Percentiles rank a stretch among this genome's conserved stretches.
phyloP scores from a whole-genome alignment of 441 rosid genomes.

The Hura crepitans region DNA sequence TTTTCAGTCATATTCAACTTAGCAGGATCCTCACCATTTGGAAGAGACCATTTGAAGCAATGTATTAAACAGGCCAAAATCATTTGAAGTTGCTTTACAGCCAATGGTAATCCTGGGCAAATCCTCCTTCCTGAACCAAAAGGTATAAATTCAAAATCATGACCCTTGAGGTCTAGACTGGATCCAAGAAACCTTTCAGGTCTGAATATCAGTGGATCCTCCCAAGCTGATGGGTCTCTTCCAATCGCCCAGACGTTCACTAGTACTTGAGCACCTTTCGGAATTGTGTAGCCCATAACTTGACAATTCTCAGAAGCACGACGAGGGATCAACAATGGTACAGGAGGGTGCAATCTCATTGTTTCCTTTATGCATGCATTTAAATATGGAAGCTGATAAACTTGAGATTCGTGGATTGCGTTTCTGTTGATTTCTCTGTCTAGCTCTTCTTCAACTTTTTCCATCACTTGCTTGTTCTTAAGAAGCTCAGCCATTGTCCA shows the following conservation, averaged over 20 bases:
- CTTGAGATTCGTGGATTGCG: slow-evolving; percentile 28
- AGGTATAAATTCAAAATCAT: slow-evolving; percentile 12
- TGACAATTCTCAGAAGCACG: slow-evolving; percentile 34
- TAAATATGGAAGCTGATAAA: slow-evolving; percentile 37
- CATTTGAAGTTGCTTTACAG: neutral
- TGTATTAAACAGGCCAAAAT: slow-evolving; percentile 6
- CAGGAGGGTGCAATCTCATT: slow-evolving; percentile 46
- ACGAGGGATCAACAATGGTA: slow-evolving; percentile 43
- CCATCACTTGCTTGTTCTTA: slow-evolving; percentile 38
- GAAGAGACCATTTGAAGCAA: slow-evolving; percentile 12
- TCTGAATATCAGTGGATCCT: slow-evolving; percentile 27
- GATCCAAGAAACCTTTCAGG: slow-evolving; percentile 17
- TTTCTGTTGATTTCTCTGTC: slow-evolving; percentile 26
- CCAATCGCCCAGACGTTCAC: slow-evolving; percentile 50
- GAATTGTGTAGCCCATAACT: slow-evolving; percentile 38
- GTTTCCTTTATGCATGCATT: slow-evolving; percentile 43
- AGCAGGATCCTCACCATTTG: neutral
- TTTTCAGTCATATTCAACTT: slow-evolving; percentile 8
- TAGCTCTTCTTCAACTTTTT: slow-evolving; percentile 40
- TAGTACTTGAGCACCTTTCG: slow-evolving; percentile 34
- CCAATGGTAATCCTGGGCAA: slow-evolving; percentile 16
- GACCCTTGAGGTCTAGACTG: neutral
- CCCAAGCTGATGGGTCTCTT: slow-evolving; percentile 42
- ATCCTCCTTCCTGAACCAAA: slow-evolving; percentile 46
- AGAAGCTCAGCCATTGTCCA: slow-evolving; percentile 62